These are phyloP conservation scores for Pseudogymnoascus sp. DNA, from an alignment of 2,329 filamentous ascomycete species.

Conservation along the genomic window DNA sequence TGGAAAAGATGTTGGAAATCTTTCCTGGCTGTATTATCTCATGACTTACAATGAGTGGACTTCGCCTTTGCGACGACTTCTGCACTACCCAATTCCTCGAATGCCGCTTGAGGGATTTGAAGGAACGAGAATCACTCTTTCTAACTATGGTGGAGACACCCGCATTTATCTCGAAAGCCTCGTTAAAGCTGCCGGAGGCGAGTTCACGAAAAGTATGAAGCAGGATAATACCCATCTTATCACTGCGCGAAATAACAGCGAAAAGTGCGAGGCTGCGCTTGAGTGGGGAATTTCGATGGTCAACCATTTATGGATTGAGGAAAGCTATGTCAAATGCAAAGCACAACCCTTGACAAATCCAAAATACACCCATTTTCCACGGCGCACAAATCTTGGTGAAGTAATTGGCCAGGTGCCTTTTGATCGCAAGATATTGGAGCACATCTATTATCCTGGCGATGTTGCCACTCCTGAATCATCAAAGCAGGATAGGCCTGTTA, in stretches of 20 bases:
- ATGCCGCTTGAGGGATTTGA: constrained; percentile 75
- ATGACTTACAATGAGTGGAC: constrained; percentile 88
- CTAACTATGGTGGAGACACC: constrained; percentile 94
- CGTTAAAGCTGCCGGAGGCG: constrained; percentile 73
- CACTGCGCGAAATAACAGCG: constrained; percentile 80
- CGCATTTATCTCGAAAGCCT: constrained; percentile 90
- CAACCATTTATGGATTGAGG: constrained; percentile 96
- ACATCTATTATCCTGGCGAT: constrained; percentile 54
- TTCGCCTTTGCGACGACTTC: constrained; percentile 70
- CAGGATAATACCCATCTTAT: constrained; percentile 93
- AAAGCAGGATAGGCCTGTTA: constrained; percentile 39
- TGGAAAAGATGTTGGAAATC: constrained; percentile 80
- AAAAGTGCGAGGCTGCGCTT: constrained; percentile 85
- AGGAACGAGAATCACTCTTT: constrained; percentile 73
- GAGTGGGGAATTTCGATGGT: constrained; percentile 89
- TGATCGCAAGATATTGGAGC: constrained; percentile 55
- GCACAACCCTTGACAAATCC: constrained; percentile 64
- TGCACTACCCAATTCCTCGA: constrained; percentile 83
- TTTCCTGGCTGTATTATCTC: constrained; percentile 89
- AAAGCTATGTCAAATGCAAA: constrained; percentile 88
- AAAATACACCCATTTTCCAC: constrained; percentile 81
- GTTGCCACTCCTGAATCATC: constrained; percentile 34
- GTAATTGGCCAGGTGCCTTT: constrained; percentile 85
- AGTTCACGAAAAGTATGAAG: constrained; percentile 92
- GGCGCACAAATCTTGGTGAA: constrained; percentile 84